Evolutionary conservation across 352 stramenopile genomes (phyloP).

Genomic region (Phytophthora pinifolia): DNA sequence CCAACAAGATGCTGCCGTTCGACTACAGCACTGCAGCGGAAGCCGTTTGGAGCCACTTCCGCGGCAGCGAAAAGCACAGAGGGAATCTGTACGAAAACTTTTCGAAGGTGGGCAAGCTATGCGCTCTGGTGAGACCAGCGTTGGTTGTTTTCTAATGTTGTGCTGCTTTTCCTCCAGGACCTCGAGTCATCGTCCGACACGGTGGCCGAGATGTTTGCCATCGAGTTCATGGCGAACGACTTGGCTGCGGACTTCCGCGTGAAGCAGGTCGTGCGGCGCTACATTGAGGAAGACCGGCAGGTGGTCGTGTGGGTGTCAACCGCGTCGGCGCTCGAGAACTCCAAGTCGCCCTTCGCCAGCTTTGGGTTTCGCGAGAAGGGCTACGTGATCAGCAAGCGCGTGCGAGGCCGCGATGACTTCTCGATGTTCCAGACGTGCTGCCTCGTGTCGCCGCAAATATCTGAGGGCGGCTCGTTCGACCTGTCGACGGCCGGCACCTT

Average conservation of each 20-base stretch:
- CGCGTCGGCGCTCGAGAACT: slow-evolving; percentile 38
- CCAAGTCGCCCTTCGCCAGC: slow-evolving; percentile 33
- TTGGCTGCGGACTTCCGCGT: slow-evolving; percentile 36
- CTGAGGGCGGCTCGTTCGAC: slow-evolving; percentile 27
- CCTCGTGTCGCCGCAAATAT: slow-evolving; percentile 35
- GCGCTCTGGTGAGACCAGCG: background rate
- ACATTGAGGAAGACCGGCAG: slow-evolving; percentile 34
- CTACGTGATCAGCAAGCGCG: slow-evolving; percentile 43
- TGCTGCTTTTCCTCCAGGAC: slow-evolving; percentile 17
- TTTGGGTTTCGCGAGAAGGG: slow-evolving; percentile 43
- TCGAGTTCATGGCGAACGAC: slow-evolving; percentile 38
- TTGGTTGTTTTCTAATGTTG: background rate
- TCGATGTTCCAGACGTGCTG: slow-evolving; percentile 43
- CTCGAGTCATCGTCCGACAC: slow-evolving; percentile 40
- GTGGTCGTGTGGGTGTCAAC: slow-evolving; percentile 44
- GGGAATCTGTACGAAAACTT: slow-evolving; percentile 45
- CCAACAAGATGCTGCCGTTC: slow-evolving; percentile 51
- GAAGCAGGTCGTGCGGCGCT: slow-evolving; percentile 39
- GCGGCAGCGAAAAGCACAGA: slow-evolving; percentile 43
- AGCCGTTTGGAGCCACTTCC: slow-evolving; percentile 49
- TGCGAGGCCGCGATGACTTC: slow-evolving; percentile 24
- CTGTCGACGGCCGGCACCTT: slow-evolving; percentile 31
- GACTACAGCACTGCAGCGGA: slow-evolving; percentile 38
- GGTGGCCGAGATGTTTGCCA: slow-evolving; percentile 35
- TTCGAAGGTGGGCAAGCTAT: slow-evolving; percentile 27